Evolutionary conservation across 1,284 basidiomycete genomes (phyloP), one percentile per base, ranked within the genome.

Genomic region (Moesziomyces parantarcticus): DNA sequence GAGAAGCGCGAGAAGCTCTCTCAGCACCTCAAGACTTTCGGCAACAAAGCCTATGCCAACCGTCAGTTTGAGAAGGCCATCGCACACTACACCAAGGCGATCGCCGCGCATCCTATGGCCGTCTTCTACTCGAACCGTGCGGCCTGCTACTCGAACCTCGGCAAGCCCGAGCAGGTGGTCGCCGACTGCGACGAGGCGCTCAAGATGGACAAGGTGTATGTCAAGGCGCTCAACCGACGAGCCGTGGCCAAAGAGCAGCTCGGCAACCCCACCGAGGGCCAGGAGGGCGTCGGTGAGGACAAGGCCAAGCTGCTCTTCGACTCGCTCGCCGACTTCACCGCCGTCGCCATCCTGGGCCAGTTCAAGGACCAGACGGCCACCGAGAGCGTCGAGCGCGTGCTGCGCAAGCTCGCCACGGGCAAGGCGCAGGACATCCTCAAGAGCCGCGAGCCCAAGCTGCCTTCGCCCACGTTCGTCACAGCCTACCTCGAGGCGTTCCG

Each of bases 401-500:
- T 99, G 77, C 96, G 95, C 86, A 90, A 91, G 76, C 86, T 97
- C 39, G 89, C 95, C 0, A 86, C 88, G 0, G 86, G 89, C 79
- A 90, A 91, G 83, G 92, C 92, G 0, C 85, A 88, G 36, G 88
- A 91, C 59, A 91, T 93, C 57, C 85, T 94, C 23, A 83, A 86
- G 89, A 88, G 87, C 20, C 91, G 96, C 44, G 91, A 92, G 85
- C 91, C 90, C 8, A 89, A 91, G 68, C 87, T 98, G 41, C 96
- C 95, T 20, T 94, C 93, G 23, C 89, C 90, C 73, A 96, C 93
- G 3, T 98, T 99, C 85, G 92, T 97, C 76, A 91, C 92, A 14
- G 93, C 95, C 3, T 99, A 99, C 87, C 93, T 99, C 81, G 92
- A 94, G 67, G 96, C 97, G 11, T 99, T 99, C 92, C 90, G 96